These are phyloP conservation scores for Podospora pseudocomata DNA, from an alignment of 495 filamentous ascomycete genomes.

Conservation along the genomic window DNA sequence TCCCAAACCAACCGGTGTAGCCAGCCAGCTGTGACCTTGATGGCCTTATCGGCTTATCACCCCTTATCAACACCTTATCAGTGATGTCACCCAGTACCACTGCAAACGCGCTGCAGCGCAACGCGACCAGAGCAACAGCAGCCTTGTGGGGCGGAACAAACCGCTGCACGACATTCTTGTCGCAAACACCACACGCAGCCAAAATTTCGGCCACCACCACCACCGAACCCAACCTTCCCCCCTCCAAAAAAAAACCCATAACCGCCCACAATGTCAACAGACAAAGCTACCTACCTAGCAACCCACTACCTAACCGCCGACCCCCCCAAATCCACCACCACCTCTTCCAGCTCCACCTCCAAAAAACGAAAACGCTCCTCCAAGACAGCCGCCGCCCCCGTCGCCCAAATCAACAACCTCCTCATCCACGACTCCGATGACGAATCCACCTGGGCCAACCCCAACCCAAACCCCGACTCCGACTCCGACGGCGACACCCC, in stretches of 20 bases:
- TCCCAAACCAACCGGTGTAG: not conserved
- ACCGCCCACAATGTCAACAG: conserved; percentile 49
- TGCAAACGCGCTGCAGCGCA: not conserved
- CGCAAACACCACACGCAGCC: not conserved
- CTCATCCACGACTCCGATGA: conserved; percentile 86
- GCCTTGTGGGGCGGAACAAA: not conserved
- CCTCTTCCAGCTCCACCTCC: conserved; percentile 34
- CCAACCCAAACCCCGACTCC: conserved; percentile 39
- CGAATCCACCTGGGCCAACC: conserved; percentile 59
- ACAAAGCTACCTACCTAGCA: conserved; percentile 83
- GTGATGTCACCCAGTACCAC: not conserved
- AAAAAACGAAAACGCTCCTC: conserved; percentile 82
- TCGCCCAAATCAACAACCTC: conserved; percentile 54
- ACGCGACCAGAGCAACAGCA: not conserved
- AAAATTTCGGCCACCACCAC: conserved; percentile 3
- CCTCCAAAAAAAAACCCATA: not conserved
- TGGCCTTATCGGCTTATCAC: conserved; percentile 5
- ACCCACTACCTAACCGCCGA: conserved; percentile 87
- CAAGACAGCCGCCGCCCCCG: conserved; percentile 42
- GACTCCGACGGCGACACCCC: conserved; percentile 43
- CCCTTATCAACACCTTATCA: conserved; percentile 1
- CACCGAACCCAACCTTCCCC: not conserved
- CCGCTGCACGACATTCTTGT: not conserved
- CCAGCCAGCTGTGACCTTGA: not conserved
- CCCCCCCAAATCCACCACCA: conserved; percentile 59